Evolutionary conservation across 2,329 filamentous ascomycete genomes (phyloP).

Genomic region (Ceratocystis colombiana): DNA sequence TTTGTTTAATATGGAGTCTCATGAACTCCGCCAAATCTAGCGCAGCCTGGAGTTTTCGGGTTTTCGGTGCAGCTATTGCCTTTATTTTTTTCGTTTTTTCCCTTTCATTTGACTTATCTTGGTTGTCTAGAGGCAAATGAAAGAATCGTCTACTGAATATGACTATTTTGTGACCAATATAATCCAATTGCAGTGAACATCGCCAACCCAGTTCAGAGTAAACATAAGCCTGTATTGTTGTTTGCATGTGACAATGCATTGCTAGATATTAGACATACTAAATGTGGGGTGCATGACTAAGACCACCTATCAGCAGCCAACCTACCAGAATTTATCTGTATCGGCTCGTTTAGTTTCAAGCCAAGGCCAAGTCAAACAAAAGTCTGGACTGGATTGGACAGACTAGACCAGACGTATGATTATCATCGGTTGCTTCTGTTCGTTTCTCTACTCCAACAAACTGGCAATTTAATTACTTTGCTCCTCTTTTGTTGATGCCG

Average conservation of each 20-base stretch:
- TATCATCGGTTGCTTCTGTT: not conserved
- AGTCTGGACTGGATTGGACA: too few species aligned
- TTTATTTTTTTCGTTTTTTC: too few species aligned
- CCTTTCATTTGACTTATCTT: too few species aligned
- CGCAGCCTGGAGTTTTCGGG: not conserved
- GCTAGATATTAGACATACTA: not conserved
- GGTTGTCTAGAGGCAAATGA: too few species aligned
- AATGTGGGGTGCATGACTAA: slow-evolving; percentile 5
- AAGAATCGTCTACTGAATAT: too few species aligned
- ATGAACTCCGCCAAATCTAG: not conserved
- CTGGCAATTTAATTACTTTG: not conserved
- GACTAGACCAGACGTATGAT: not conserved
- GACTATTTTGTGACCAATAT: too few species aligned
- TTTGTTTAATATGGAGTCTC: slow-evolving; percentile 1
- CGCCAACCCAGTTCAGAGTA: not conserved
- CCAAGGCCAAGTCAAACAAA: not conserved
- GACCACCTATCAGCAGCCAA: not conserved
- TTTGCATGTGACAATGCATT: slow-evolving; percentile 6
- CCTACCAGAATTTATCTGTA: not conserved
- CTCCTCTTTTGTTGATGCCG: not conserved
- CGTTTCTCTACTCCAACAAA: not conserved
- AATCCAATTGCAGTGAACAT: too few species aligned
- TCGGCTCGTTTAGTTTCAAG: not conserved
- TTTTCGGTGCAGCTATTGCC: too few species aligned
- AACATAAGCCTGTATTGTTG: not conserved